phyloP scores from a whole-genome alignment of 2,329 filamentous ascomycete genomes.

The Fusarium miscanthi region DNA sequence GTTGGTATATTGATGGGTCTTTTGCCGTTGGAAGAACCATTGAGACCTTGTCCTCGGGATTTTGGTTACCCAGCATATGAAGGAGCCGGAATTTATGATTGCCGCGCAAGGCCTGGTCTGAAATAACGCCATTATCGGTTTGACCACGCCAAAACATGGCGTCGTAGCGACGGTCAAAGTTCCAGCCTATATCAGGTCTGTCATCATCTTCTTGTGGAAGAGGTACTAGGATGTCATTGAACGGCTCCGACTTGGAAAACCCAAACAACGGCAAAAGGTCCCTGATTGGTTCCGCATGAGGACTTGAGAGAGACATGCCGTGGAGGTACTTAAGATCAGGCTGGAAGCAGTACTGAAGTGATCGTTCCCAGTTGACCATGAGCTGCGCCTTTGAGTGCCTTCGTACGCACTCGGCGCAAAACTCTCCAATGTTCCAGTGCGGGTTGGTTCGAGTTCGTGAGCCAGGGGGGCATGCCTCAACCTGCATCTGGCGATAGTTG shows the following conservation, averaged over 20 bases:
- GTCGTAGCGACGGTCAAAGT: constrained; percentile 71
- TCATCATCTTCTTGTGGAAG: constrained; percentile 57
- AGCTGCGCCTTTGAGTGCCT: constrained; percentile 76
- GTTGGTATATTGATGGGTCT: constrained; percentile 58
- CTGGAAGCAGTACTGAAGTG: constrained; percentile 78
- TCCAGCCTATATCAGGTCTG: constrained; percentile 55
- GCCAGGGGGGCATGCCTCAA: constrained; percentile 68
- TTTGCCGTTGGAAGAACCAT: constrained; percentile 64
- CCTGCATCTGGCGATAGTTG: constrained; percentile 56
- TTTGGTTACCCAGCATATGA: constrained; percentile 73
- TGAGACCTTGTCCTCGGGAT: constrained; percentile 58
- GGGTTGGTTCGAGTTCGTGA: constrained; percentile 69
- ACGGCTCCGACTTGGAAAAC: constrained; percentile 76
- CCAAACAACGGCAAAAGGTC: constrained; percentile 81
- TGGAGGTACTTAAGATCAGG: constrained; percentile 80
- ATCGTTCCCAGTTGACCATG: constrained; percentile 71
- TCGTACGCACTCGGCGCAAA: constrained; percentile 72
- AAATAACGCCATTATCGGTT: constrained; percentile 65
- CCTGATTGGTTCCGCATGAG: constrained; percentile 69
- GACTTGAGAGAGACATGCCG: constrained; percentile 75
- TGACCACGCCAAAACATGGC: constrained; percentile 80
- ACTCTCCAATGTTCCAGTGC: constrained; percentile 71
- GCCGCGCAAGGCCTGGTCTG: constrained; percentile 69
- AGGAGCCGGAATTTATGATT: constrained; percentile 77
- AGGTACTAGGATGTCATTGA: constrained; percentile 82